Evolutionary conservation across 78 protist species (phyloP).

Genomic region (Goniomonas avonlea): DNA sequence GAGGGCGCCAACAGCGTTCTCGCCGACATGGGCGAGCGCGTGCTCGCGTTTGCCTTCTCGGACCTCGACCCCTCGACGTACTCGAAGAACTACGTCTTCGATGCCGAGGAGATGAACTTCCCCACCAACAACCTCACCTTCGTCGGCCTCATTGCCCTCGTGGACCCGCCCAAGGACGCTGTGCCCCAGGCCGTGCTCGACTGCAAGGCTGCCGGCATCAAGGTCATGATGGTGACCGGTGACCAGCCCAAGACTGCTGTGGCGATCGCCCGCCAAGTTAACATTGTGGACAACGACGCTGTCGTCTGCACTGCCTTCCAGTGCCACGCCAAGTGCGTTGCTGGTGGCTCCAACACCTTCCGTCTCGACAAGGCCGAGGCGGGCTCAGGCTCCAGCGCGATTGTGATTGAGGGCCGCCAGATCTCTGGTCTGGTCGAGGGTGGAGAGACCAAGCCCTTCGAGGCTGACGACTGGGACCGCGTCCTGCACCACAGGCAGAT

Average conservation of each 20-base stretch:
- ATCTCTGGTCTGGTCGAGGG: too few relatives aligned
- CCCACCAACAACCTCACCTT: conserved; percentile 45
- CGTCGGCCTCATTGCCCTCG: conserved; percentile 79
- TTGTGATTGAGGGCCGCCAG: neutral
- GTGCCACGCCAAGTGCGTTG: conserved; percentile 83
- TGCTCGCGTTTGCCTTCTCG: neutral
- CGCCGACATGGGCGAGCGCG: neutral
- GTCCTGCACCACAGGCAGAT: neutral
- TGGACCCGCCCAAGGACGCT: conserved; percentile 92
- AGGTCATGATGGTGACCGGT: conserved; percentile 94
- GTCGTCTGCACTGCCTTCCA: conserved; percentile 84
- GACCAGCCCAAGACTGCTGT: conserved; percentile 93
- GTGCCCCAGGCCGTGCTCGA: conserved; percentile 74
- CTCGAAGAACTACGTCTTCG: conserved; percentile 23
- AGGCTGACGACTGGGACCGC: neutral
- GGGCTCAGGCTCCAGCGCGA: too few relatives aligned
- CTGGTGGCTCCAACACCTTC: conserved; percentile 41
- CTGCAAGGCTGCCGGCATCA: conserved; percentile 71
- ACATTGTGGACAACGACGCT: conserved; percentile 37
- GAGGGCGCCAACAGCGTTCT: neutral
- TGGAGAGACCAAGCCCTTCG: too few relatives aligned
- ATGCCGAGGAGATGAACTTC: conserved; percentile 26
- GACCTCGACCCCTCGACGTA: neutral
- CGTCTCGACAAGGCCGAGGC: too few relatives aligned
- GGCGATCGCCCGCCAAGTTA: conserved; percentile 83